Base-by-base conservation (phyloP, 2,329 filamentous ascomycete genomes). In the Paracoccidioides lutzii region DNA sequence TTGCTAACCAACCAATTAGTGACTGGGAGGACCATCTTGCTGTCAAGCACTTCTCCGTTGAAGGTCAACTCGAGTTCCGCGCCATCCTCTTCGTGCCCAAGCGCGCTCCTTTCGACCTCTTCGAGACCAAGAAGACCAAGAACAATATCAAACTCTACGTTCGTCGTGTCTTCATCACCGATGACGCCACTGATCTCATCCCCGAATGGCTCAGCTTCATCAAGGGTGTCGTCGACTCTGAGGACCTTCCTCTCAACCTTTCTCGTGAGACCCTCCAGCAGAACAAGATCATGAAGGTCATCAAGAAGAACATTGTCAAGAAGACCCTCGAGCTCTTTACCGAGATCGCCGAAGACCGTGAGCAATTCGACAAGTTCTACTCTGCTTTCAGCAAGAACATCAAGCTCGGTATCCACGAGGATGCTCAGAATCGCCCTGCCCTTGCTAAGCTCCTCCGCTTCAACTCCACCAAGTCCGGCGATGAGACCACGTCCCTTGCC, bases 281-380 rank as follows among this genome's bases (percentile, higher is more conserved):
- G 83, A 98, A 97, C 88, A 97, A 97, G 90, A 98, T 98, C 82
- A 97, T 97, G 93, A 97, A 97, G 87, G 93, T 97, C 76, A 97
- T 97, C 84, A 95, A 94, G 85, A 98, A 98, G 90, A 98, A 98
- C 86, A 95, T 98, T 64, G 90, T 98, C 82, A 98, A 97, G 90
- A 98, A 98, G 88, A 88, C 89, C 63, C 89, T 98, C 64, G 93
- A 98, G 82, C 89, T 98, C 75, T 98, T 98, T 87, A 83, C 84
- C 69, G 93, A 98, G 82, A 98, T 98, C 63, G 85, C 93, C 58
- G 93, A 98, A 82, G 93, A 98, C 79, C 95, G 95, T 78, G 93
- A 98, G 84, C 88, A 96, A 77, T 98, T 98, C 75, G 93, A 98
- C 85, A 98, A 98, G 85, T 98, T 98, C 86, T 98, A 98, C 85